Percentiles rank a stretch among this genome's conserved stretches.
Evolutionary conservation across 2,329 filamentous ascomycete genomes (phyloP).

Genomic region (Monosporascus sp.): DNA sequence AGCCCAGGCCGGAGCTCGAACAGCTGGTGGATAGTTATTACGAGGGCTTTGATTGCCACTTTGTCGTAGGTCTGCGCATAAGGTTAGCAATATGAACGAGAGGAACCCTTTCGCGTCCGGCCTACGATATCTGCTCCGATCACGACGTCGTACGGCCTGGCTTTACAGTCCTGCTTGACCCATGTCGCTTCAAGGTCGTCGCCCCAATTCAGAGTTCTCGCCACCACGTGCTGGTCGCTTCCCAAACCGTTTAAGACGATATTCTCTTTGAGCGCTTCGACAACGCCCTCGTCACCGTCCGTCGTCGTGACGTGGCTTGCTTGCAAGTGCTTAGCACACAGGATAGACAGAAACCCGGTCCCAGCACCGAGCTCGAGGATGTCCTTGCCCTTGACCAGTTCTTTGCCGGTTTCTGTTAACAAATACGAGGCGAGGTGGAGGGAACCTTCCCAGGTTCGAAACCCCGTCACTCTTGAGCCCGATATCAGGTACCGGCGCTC

Average conservation of each 20-base stretch:
- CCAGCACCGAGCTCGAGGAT: constrained; percentile 62
- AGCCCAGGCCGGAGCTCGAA: constrained; percentile 46
- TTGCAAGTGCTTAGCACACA: constrained; percentile 54
- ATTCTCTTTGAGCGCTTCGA: constrained; percentile 47
- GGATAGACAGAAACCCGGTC: constrained; percentile 59
- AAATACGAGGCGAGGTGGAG: constrained; percentile 59
- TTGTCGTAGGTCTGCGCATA: constrained; percentile 53
- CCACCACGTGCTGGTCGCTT: constrained; percentile 10
- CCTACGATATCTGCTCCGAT: constrained; percentile 27
- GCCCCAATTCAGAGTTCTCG: constrained; percentile 31
- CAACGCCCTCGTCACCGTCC: constrained; percentile 54
- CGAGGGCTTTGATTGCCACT: constrained; percentile 48
- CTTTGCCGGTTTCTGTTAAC: constrained; percentile 34
- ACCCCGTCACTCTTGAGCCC: constrained; percentile 57
- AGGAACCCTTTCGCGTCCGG: background rate
- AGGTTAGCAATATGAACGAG: background rate
- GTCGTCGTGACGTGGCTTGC: constrained; percentile 51
- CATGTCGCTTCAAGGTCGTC: constrained; percentile 16
- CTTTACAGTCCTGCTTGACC: constrained; percentile 17
- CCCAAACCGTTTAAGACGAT: constrained; percentile 44
- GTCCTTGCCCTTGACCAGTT: constrained; percentile 43
- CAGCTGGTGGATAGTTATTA: constrained; percentile 49
- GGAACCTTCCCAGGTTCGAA: constrained; percentile 65
- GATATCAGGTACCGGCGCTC: constrained; percentile 49
- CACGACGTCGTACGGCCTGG: constrained; percentile 22